Conservation (phyloP, 257 asterid species). For the Craterostigma plantagineum region DNA sequence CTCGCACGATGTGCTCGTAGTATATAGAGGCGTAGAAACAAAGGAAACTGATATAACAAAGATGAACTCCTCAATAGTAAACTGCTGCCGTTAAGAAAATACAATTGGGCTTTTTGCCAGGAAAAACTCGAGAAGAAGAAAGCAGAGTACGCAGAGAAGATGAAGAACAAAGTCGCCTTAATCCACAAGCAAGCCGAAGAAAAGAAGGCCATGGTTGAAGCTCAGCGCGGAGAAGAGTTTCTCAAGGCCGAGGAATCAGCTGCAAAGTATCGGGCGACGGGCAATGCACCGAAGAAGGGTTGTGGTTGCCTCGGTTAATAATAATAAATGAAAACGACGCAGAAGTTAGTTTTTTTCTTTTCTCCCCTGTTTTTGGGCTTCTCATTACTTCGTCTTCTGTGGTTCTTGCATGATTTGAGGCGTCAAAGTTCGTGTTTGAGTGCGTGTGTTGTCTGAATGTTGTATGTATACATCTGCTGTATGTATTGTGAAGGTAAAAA, state of each 20-base stretch:
- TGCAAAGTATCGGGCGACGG: conserved; percentile 46
- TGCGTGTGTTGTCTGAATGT: no score
- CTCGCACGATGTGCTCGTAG: no score
- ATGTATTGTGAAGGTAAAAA: no score
- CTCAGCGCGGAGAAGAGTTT: conserved; percentile 35
- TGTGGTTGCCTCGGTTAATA: conserved; percentile 34
- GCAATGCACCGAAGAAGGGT: conserved; percentile 31
- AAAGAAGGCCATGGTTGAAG: conserved; percentile 43
- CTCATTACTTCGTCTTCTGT: no score
- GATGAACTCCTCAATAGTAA: no score
- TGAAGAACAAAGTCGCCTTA: conserved; percentile 46
- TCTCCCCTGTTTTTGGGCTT: no score
- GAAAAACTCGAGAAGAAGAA: conserved; percentile 60
- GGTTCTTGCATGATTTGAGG: no score
- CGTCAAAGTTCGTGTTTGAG: no score
- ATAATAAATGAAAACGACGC: not conserved
- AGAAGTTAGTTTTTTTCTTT: not conserved
- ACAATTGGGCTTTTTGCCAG: conserved; percentile 13
- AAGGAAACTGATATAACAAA: no score
- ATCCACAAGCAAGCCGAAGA: conserved; percentile 65
- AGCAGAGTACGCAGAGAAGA: conserved; percentile 52
- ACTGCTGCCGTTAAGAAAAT: no score
- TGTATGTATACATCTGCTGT: no score
- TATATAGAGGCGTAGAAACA: no score
- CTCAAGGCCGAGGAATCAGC: conserved; percentile 50